phyloP scores from a whole-genome alignment of 2,329 filamentous ascomycete genomes.

The Zymoseptoria ardabiliae region DNA sequence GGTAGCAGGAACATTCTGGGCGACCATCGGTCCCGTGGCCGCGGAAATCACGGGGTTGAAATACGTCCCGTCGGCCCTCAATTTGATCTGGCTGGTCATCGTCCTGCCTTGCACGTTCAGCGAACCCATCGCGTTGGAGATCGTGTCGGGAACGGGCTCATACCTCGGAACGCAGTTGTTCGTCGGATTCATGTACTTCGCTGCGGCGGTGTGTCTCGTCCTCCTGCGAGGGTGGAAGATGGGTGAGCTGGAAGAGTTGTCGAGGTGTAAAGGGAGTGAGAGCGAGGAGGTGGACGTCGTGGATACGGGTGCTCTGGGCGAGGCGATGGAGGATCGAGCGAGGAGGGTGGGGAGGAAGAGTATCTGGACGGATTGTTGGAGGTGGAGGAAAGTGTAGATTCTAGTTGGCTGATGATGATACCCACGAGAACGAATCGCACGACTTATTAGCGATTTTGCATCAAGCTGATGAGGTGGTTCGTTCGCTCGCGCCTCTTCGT shows the following conservation, averaged over 20 bases:
- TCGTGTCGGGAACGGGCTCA: constrained; percentile 42
- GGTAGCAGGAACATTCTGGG: constrained; percentile 63
- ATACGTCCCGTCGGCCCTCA: constrained; percentile 61
- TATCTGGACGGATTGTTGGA: constrained; percentile 23
- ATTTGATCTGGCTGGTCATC: constrained; percentile 64
- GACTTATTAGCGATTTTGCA: no score
- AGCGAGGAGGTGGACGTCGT: constrained; percentile 22
- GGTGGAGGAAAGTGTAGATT: constrained; percentile 27
- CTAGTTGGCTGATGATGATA: not conserved
- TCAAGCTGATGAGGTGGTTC: no score
- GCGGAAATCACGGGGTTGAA: constrained; percentile 68
- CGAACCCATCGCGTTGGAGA: constrained; percentile 49
- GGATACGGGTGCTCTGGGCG: constrained; percentile 14
- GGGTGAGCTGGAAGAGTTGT: constrained; percentile 42
- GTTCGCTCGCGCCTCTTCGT: no score
- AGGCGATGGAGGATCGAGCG: constrained; percentile 15
- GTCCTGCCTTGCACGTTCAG: constrained; percentile 62
- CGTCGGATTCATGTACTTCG: constrained; percentile 53
- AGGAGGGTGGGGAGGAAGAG: constrained; percentile 20
- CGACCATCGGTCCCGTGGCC: constrained; percentile 58
- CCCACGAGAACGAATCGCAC: no score
- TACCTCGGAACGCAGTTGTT: constrained; percentile 56
- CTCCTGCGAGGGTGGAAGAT: constrained; percentile 56
- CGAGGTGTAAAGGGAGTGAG: constrained; percentile 25
- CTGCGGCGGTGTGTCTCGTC: constrained; percentile 46